Evolutionary conservation across 305 asterid species (phyloP).

Genomic region (Fraxinus paxiana): DNA sequence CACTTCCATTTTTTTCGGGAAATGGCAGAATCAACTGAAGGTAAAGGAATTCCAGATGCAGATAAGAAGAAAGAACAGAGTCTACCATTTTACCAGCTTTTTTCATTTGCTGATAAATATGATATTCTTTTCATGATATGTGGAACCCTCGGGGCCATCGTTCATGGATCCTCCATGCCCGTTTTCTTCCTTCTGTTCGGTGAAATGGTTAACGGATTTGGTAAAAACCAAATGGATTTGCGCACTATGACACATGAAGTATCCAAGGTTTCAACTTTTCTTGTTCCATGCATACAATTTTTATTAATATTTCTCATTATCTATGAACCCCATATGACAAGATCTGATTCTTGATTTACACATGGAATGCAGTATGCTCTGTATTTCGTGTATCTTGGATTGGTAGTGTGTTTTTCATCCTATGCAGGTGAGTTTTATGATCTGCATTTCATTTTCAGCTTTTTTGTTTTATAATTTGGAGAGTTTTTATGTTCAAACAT

Average conservation of each 20-base stretch:
- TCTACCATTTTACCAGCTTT: conserved; percentile 77
- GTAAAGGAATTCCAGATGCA: conserved; percentile 69
- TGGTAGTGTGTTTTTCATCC: conserved; percentile 86
- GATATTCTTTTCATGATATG: conserved; percentile 61
- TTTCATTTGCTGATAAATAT: conserved; percentile 77
- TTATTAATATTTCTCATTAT: not conserved
- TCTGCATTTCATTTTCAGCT: not conserved
- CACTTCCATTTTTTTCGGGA: not conserved
- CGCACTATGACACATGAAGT: conserved; percentile 83
- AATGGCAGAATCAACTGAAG: conserved; percentile 69
- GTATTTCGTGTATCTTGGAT: conserved; percentile 90
- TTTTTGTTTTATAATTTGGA: not conserved
- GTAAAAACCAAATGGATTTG: conserved; percentile 89
- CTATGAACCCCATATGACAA: conserved; percentile 7
- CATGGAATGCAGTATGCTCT: conserved; percentile 77
- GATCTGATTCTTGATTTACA: conserved; percentile 48
- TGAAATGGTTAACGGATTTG: conserved; percentile 93
- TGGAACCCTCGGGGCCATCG: conserved; percentile 81
- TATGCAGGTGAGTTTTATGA: conserved; percentile 76
- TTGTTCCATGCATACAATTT: not conserved
- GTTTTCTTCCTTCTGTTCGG: conserved; percentile 93
- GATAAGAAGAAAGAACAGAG: conserved; percentile 95
- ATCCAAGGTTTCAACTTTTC: conserved; percentile 50
- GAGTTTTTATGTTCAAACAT: conserved; percentile 18
- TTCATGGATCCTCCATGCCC: conserved; percentile 98